These are phyloP conservation scores for Ilex aquifolium DNA, from an alignment of 257 asterid species.

Conservation along the genomic window DNA sequence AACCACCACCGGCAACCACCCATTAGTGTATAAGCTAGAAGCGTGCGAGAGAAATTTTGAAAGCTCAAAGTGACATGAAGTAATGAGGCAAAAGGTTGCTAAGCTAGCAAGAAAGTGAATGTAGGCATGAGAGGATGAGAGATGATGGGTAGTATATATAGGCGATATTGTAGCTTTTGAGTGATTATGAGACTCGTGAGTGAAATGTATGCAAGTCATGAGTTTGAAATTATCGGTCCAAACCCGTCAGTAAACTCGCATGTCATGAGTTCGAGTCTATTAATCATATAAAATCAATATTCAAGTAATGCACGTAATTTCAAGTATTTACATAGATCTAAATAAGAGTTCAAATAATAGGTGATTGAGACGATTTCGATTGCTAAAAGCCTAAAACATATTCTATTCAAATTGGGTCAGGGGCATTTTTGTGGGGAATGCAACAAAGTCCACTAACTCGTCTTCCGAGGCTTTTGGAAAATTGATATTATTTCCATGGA, in stretches of 20 bases:
- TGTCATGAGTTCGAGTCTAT: too few species aligned
- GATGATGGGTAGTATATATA: conserved; percentile 39
- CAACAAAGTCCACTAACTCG: conserved; percentile 35
- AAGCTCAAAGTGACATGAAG: conserved; percentile 1
- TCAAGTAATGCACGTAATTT: too few species aligned
- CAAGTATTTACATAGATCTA: too few species aligned
- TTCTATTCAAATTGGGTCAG: conserved; percentile 7
- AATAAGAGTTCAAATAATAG: too few species aligned
- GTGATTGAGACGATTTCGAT: too few species aligned
- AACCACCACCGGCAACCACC: conserved; percentile 7
- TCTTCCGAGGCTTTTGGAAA: conserved; percentile 37
- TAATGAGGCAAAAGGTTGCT: conserved; percentile 6
- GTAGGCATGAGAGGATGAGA: conserved; percentile 18
- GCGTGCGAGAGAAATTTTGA: not conserved
- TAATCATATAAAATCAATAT: too few species aligned
- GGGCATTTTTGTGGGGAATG: conserved; percentile 32
- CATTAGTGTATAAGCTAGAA: conserved; percentile 11
- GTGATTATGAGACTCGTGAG: conserved; percentile 9
- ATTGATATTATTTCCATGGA: conserved; percentile 23
- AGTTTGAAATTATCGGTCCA: too few species aligned
- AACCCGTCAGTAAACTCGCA: too few species aligned
- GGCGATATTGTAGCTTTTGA: conserved; percentile 34
- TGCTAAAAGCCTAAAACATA: not conserved
- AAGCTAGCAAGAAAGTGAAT: conserved; percentile 13
- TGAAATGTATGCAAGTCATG: too few species aligned